phyloP scores from a whole-genome alignment of 345 rosid genomes.

The Lumnitzera racemosa region DNA sequence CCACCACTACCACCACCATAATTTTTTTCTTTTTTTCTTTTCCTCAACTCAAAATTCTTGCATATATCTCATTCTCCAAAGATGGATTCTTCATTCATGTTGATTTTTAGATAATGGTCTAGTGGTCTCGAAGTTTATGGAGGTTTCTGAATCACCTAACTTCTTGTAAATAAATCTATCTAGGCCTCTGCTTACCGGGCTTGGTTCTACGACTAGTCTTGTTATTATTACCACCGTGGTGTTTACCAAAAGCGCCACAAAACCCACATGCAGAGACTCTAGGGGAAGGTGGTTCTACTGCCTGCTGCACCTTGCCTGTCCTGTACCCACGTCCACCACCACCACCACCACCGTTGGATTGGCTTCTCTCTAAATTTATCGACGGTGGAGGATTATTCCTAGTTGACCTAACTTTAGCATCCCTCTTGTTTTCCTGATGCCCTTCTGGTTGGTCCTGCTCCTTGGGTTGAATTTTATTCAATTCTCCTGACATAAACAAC shows the following conservation, averaged over 20 bases:
- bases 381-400: conserved; percentile 16
- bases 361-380: conserved; percentile 47
- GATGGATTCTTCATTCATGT: too few species aligned
- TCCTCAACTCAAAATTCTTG: too few species aligned
- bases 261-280: conserved; percentile 77
- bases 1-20: too few species aligned
- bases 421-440: conserved; percentile 18
- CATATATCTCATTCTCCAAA: too few species aligned
- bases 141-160: not conserved
- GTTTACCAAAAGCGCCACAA: conserved; percentile 56
- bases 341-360: conserved; percentile 77
- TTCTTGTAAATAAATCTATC: too few species aligned
- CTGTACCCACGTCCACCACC: conserved; percentile 63
- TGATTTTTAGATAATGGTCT: too few species aligned
- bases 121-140: not conserved
- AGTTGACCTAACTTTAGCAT: conserved; percentile 24
- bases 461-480: conserved; percentile 17
- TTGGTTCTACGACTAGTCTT: not conserved
- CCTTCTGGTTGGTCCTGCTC: conserved; percentile 13
- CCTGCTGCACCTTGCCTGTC: conserved; percentile 70
- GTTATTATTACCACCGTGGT: not conserved
- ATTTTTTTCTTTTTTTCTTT: too few species aligned
- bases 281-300: conserved; percentile 90
- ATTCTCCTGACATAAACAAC: conserved; percentile 48
- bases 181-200: conserved; percentile 1